Evolutionary conservation across 2,329 filamentous ascomycete genomes (phyloP).

Genomic region (Ophiognomonia clavigignenti-juglandacearum): DNA sequence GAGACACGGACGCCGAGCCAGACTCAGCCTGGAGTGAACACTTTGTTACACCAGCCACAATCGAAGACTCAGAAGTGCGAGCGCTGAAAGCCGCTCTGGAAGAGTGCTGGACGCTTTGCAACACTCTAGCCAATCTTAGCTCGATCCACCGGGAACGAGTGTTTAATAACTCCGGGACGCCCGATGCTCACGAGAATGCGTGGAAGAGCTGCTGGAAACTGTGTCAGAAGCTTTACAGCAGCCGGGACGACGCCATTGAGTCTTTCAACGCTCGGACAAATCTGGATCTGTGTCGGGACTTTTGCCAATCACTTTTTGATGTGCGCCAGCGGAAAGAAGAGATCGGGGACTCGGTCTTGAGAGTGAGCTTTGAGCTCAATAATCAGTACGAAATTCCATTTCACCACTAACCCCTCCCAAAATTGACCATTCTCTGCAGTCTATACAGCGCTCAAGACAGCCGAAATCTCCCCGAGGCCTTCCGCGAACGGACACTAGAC

Average conservation of each 20-base stretch:
- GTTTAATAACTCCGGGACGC: slow-evolving; percentile 69
- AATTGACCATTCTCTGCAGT: slow-evolving; percentile 32
- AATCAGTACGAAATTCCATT: slow-evolving; percentile 61
- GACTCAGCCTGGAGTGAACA: slow-evolving; percentile 48
- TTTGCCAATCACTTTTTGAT: slow-evolving; percentile 89
- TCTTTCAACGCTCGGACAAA: slow-evolving; percentile 66
- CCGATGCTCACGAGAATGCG: slow-evolving; percentile 77
- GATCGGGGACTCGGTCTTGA: slow-evolving; percentile 74
- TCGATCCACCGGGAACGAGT: slow-evolving; percentile 76
- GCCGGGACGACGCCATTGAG: slow-evolving; percentile 65
- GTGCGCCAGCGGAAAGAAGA: slow-evolving; percentile 75
- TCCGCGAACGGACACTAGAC: slow-evolving; percentile 83
- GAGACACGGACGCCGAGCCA: slow-evolving; percentile 45
- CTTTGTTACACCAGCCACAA: slow-evolving; percentile 36
- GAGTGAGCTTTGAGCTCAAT: slow-evolving; percentile 92
- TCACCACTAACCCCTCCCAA: neutral
- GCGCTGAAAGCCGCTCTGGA: slow-evolving; percentile 72
- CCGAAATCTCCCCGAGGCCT: slow-evolving; percentile 75
- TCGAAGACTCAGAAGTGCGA: slow-evolving; percentile 53
- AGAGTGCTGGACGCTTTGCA: slow-evolving; percentile 93
- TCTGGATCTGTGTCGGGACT: slow-evolving; percentile 82
- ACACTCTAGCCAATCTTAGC: slow-evolving; percentile 80
- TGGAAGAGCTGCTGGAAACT: slow-evolving; percentile 95
- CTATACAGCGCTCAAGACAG: slow-evolving; percentile 85
- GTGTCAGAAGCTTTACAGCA: slow-evolving; percentile 84